Evolutionary conservation across 352 stramenopile genomes (phyloP).

Genomic region (Phytophthora megakarya): DNA sequence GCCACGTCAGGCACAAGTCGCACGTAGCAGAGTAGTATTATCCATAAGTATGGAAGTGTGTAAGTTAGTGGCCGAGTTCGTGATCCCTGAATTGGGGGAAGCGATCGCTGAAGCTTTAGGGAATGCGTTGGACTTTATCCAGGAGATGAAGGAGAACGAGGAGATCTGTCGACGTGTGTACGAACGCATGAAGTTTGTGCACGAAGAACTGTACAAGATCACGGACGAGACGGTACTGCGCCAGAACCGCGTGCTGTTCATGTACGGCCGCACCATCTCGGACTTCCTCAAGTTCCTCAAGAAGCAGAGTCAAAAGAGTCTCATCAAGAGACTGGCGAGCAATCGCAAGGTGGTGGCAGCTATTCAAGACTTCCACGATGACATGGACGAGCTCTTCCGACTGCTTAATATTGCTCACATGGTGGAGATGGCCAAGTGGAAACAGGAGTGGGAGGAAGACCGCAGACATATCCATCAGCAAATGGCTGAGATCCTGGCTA

Average conservation of each 20-base stretch:
- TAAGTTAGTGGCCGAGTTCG: conserved; percentile 35
- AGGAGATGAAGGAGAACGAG: conserved; percentile 41
- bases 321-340: conserved; percentile 27
- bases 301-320: conserved; percentile 20
- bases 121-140: conserved; percentile 32
- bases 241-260: conserved; percentile 42
- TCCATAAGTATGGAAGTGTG: conserved; percentile 7
- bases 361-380: conserved; percentile 31
- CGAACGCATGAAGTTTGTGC: conserved; percentile 38
- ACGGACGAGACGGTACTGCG: conserved; percentile 38
- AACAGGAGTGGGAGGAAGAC: conserved; percentile 33
- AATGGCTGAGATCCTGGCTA: conserved; percentile 26
- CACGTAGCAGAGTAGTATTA: not conserved
- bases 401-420: conserved; percentile 35
- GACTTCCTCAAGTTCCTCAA: conserved; percentile 39
- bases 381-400: conserved; percentile 38
- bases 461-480: conserved; percentile 18
- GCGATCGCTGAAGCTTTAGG: conserved; percentile 38
- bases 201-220: conserved; percentile 46
- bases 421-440: conserved; percentile 35
- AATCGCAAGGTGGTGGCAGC: conserved; percentile 34
- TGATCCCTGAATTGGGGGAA: conserved; percentile 44
- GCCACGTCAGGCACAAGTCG: not conserved
- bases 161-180: conserved; percentile 34
- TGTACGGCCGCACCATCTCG: conserved; percentile 39